A percentile compares a stretch with the other conserved stretches of the same genome.
Conservation (phyloP, 1,284 basidiomycete genomes). For the Leucoagaricus sp. region DNA sequence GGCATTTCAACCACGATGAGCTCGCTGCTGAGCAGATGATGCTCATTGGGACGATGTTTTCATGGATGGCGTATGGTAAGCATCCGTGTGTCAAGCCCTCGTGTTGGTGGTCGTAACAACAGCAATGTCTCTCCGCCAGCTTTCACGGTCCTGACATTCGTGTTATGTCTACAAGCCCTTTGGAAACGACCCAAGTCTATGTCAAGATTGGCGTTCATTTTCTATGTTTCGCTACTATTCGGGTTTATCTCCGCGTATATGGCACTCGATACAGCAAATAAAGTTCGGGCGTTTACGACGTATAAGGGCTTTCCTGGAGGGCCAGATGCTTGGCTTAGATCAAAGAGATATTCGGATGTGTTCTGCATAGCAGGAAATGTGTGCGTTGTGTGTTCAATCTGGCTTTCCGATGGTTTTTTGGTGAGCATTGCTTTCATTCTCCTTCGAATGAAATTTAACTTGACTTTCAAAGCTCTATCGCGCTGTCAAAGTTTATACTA, state of each 20-base stretch:
- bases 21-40: background rate
- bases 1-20: background rate
- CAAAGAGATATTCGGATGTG: background rate
- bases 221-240: background rate
- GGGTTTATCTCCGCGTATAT: background rate
- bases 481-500: background rate
- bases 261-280: background rate
- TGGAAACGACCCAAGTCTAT: background rate
- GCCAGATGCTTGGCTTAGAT: background rate
- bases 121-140: background rate
- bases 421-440: background rate
- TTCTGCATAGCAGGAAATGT: background rate
- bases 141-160: background rate
- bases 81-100: too few relatives aligned
- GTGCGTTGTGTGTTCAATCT: background rate
- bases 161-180: background rate
- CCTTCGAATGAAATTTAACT: background rate
- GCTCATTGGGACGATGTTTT: slow-evolving; percentile 1
- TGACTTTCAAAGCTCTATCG: slow-evolving; percentile 7
- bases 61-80: slow-evolving; percentile 6
- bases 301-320: slow-evolving; percentile 3
- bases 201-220: background rate
- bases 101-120: background rate
- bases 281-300: slow-evolving; percentile 1
- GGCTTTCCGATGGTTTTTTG: slow-evolving; percentile 3